Evolutionary conservation across 176 grass and related monocot genomes (phyloP).

Genomic region (Sorghum bicolor): Sorghum_bicolor_NCBIv3 NC_012872.2:59606501-59607000

Average conservation of each 20-base stretch:
- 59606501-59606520: slow-evolving; percentile 74
- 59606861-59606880: slow-evolving; percentile 37
- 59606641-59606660: slow-evolving; percentile 52
- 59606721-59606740: not conserved
- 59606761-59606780: slow-evolving; percentile 14
- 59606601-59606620: slow-evolving; percentile 39
- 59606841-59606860: slow-evolving; percentile 82
- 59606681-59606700: slow-evolving; percentile 28
- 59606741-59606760: slow-evolving; percentile 16
- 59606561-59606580: slow-evolving; percentile 48
- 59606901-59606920: slow-evolving; percentile 64
- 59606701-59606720: slow-evolving; percentile 13
- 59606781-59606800: not conserved
- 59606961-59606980: slow-evolving; percentile 26
- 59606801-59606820: slow-evolving; percentile 43
- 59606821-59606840: slow-evolving; percentile 62
- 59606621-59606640: slow-evolving; percentile 38
- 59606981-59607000: slow-evolving; percentile 29
- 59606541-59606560: slow-evolving; percentile 53
- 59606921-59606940: slow-evolving; percentile 56
- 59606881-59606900: slow-evolving; percentile 25
- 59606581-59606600: slow-evolving; percentile 55
- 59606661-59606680: slow-evolving; percentile 63
- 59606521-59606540: slow-evolving; percentile 78
- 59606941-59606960: slow-evolving; percentile 55